Evolutionary conservation across 495 filamentous ascomycete genomes (phyloP).

Genomic region (Friedmanniomyces simplex): DNA sequence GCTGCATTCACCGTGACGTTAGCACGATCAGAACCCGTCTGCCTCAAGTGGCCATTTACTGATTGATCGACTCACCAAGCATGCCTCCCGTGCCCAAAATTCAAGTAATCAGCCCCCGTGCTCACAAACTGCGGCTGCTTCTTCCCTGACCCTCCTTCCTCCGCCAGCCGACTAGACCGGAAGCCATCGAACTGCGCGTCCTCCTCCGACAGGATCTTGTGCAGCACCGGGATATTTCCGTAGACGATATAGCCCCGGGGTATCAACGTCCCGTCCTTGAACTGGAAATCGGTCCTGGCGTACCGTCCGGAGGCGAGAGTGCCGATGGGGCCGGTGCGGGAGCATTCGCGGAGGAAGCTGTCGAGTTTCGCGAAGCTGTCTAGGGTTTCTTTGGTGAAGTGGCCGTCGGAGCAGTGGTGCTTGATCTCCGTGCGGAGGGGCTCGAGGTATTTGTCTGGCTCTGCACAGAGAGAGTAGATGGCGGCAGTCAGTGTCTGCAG

Average conservation of each 20-base stretch:
- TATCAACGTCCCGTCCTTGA: not conserved
- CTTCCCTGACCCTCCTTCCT: not conserved
- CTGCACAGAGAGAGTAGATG: not conserved
- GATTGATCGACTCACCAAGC: not conserved
- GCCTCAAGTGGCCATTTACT: not conserved
- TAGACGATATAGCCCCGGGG: not conserved
- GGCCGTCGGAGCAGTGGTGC: not conserved
- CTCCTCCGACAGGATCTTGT: not conserved
- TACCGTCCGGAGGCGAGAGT: not conserved
- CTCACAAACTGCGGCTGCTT: not conserved
- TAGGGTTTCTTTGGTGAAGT: not conserved
- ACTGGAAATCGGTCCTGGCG: not conserved
- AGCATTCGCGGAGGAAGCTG: not conserved
- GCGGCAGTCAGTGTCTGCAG: not conserved
- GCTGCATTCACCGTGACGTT: constrained; percentile 5
- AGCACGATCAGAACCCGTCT: not conserved
- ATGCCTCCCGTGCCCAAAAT: not conserved
- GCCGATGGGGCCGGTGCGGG: not conserved
- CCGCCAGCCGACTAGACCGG: not conserved
- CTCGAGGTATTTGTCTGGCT: not conserved
- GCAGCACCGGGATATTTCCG: not conserved
- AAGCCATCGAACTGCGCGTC: not conserved
- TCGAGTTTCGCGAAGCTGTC: not conserved
- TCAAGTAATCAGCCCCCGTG: not conserved
- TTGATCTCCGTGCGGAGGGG: not conserved